Base-by-base conservation (phyloP, 2,329 filamentous ascomycete species). In the Xylariales sp. region DNA sequence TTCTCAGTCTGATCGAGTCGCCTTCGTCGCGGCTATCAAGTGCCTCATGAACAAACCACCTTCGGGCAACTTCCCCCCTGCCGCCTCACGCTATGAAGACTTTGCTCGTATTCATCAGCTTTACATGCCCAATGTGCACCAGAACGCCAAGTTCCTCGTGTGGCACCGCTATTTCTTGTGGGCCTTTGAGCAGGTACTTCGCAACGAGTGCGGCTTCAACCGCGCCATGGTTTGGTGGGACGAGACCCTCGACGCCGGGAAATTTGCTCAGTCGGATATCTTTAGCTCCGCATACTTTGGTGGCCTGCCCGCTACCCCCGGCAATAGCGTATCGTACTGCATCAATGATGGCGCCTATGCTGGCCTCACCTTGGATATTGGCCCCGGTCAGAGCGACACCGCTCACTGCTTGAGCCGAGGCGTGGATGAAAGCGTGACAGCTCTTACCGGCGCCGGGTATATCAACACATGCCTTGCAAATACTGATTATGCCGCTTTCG, bases 191-290 rank as follows among this genome's bases (percentile, higher is more conserved):
- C 40, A 42, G 35, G 15, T 42, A 18, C 46, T 59, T 11, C 55
- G 56, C 24, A 49, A 56, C 25, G 56, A 59, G 47, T 59, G 56
- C 30, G 54, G 52, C 29, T 59, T 57, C 44, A 41, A 52, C 48
- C 28, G 50, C n/a, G 49, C 56, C n/a, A 50, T 59, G 45, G 47
- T 53, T 15, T 59, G 55, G 55, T 59, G 56, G 56, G 55, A 59
- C 33, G 56, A 59, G 54, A 58, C 55, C 47, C 52, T 53, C 37
- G 57, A 56, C 48, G 51, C 56, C 28, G 56, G 56, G n/a, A 48
- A 42, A 23, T 59, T 59, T 39, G 32, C 43, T 32, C 44, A 51
- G 40, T 44, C 54, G 2, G 50, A 50, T 11, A 42, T 58, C 23
- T 59, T 57, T 49, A 44, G 52, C 19, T n/a, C 24, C 29, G 31